A percentile compares a stretch with the other conserved stretches of the same genome.
phyloP scores from a whole-genome alignment of 2,329 filamentous ascomycete species.

The Fusarium temperatum region DNA sequence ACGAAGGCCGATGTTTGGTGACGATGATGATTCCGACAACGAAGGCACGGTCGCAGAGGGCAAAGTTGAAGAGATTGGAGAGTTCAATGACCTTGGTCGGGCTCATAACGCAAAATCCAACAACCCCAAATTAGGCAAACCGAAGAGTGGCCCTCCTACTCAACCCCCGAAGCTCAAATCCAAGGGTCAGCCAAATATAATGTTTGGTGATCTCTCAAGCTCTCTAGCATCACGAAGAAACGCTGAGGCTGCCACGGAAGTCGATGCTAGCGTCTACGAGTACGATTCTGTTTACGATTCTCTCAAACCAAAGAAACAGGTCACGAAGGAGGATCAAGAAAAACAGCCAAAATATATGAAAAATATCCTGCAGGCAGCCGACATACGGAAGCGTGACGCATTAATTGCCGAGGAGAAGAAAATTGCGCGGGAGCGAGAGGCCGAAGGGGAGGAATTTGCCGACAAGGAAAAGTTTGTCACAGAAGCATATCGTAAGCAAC shows the following conservation, averaged over 20 bases:
- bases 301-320: slow-evolving; percentile 72
- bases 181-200: slow-evolving; percentile 53
- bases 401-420: slow-evolving; percentile 83
- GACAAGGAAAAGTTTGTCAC: slow-evolving; percentile 91
- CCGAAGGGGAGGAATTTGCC: slow-evolving; percentile 81
- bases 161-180: slow-evolving; percentile 56
- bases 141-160: slow-evolving; percentile 46
- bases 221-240: slow-evolving; percentile 70
- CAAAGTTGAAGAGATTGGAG: slow-evolving; percentile 69
- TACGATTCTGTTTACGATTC: slow-evolving; percentile 86
- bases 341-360: slow-evolving; percentile 82
- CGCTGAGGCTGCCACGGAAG: slow-evolving; percentile 69
- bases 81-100: slow-evolving; percentile 62
- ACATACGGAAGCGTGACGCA: slow-evolving; percentile 79
- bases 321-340: slow-evolving; percentile 62
- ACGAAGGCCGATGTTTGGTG: slow-evolving; percentile 67
- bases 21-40: slow-evolving; percentile 64
- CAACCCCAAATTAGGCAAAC: slow-evolving; percentile 46
- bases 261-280: slow-evolving; percentile 82
- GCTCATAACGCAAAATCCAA: slow-evolving; percentile 33
- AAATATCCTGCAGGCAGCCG: slow-evolving; percentile 76
- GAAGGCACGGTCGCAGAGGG: slow-evolving; percentile 50
- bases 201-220: slow-evolving; percentile 74
- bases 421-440: slow-evolving; percentile 78
- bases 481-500: slow-evolving; percentile 81